These are phyloP conservation scores for Saccharata proteae DNA, from an alignment of 2,329 filamentous ascomycete genomes.

Conservation along the genomic window DNA sequence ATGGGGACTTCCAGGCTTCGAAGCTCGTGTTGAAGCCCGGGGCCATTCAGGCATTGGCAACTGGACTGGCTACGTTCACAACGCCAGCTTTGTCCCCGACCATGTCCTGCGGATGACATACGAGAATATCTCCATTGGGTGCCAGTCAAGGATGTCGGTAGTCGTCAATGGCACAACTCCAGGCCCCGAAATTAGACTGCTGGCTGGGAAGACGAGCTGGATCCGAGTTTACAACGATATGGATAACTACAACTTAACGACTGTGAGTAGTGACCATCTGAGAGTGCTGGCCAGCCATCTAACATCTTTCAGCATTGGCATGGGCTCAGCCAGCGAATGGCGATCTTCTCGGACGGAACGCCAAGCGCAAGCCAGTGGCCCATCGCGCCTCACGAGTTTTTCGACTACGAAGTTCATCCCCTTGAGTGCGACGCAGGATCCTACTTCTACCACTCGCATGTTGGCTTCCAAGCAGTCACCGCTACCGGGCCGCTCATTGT, in stretches of 20 bases:
- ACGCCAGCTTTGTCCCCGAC: slow-evolving; percentile 28
- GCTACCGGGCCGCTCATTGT: slow-evolving; percentile 48
- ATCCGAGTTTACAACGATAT: slow-evolving; percentile 50
- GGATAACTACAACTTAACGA: slow-evolving; percentile 41
- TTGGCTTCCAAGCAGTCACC: slow-evolving; percentile 49
- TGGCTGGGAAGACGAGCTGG: slow-evolving; percentile 38
- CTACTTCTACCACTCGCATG: slow-evolving; percentile 58
- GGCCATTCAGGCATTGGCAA: no score
- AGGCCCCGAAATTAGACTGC: slow-evolving; percentile 37
- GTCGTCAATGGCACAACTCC: slow-evolving; percentile 43
- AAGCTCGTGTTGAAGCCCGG: no score
- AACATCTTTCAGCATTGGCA: slow-evolving; percentile 48
- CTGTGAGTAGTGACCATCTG: slow-evolving; percentile 24
- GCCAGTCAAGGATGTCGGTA: slow-evolving; percentile 34
- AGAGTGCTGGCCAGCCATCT: slow-evolving; percentile 3
- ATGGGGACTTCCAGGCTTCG: no score
- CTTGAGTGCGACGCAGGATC: slow-evolving; percentile 44
- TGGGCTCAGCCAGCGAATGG: slow-evolving; percentile 46
- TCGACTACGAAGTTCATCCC: slow-evolving; percentile 53
- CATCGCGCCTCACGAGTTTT: slow-evolving; percentile 48
- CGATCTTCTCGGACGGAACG: slow-evolving; percentile 53
- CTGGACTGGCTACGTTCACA: no score
- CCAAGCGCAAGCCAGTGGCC: slow-evolving; percentile 53
- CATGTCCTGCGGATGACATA: slow-evolving; percentile 35
- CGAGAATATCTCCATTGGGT: slow-evolving; percentile 32